Conservation (phyloP, 768 basidiomycete species). For the Dentipellis sp. region DNA sequence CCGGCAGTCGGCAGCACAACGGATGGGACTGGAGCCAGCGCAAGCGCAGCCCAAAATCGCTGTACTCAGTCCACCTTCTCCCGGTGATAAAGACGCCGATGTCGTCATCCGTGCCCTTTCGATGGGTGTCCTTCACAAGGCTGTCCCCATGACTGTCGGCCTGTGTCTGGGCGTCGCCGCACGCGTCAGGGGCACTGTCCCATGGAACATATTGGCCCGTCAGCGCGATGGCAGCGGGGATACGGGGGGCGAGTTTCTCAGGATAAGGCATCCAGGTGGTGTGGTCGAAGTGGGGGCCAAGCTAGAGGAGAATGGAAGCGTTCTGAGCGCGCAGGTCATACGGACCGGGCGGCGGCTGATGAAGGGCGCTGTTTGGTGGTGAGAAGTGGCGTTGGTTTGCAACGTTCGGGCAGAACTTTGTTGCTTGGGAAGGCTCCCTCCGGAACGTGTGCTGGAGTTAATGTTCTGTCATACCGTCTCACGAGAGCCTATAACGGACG, state of each 20-base stretch:
- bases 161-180: conserved; percentile 61
- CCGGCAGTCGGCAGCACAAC: conserved; percentile 42
- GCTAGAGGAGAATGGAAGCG: conserved; percentile 34
- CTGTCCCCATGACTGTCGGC: conserved; percentile 67
- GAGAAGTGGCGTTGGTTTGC: no score
- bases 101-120: conserved; percentile 52
- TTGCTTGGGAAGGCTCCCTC: no score
- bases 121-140: conserved; percentile 65
- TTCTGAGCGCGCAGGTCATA: conserved; percentile 52
- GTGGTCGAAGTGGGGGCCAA: conserved; percentile 58
- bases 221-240: conserved; percentile 2
- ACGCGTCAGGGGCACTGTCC: conserved; percentile 42
- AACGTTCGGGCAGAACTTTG: no score
- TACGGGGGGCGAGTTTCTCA: conserved; percentile 23
- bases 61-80: conserved; percentile 32
- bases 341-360: conserved; percentile 64
- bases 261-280: conserved; percentile 59
- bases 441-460: no score
- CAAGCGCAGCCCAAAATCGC: conserved; percentile 70
- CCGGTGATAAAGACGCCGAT: conserved; percentile 30
- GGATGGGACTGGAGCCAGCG: conserved; percentile 59
- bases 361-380: conserved; percentile 65
- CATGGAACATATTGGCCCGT: conserved; percentile 36
- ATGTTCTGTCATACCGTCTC: no score
- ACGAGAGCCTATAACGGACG: no score